Base-by-base conservation (phyloP, 176 grass and related monocot species). In the Urochloa ruziziensis region DNA sequence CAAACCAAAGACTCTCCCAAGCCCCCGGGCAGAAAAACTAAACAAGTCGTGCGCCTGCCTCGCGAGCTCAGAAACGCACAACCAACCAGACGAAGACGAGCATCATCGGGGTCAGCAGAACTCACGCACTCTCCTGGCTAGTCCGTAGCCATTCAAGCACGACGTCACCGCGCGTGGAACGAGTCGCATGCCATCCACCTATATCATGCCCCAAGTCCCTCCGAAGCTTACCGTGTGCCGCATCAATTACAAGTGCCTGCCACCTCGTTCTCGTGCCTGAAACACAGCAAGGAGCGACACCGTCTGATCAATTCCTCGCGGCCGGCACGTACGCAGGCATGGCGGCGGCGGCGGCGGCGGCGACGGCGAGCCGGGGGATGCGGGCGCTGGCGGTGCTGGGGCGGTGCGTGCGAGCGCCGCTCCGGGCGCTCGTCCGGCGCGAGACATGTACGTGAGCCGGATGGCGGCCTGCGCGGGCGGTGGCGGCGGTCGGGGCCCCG, bases 371-470 rank as follows among this genome's bases (percentile, higher is more conserved):
- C n/a, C 59, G 43, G 70, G 82, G 88, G 36, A 25, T 8, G 58
- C 84, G 73, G 1, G 82, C 80, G 57, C 77, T 89, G 74, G 72
- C 81, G 11, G 74, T 84, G 0, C 80, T 96, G 27, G 84, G 86
- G 5, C 79, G 80, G 25, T 89, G 70, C 72, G 67, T 67, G 70
- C 79, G 84, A 43, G 83, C 88, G 71, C 88, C 90, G 49, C 21
- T 91, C 14, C 70, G 77, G 6, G 88, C 40, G 21, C 86, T 95
- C 52, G 36, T 91, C 29, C 88, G 82, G 90, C 80, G 59, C 85
- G 94, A 10, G 88, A 96, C 78, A 10, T 93, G 2, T 96, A 96
- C 29, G 94, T 91, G 16, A 89, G 37, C 64, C 83, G 80, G 33
- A 27, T 96, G 80, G 52, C 82, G 29, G 78, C 80, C 1, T 93